A percentile compares a stretch with the other conserved stretches of the same genome.
phyloP scores from a whole-genome alignment of 345 rosid species.

The Salix arbutifolia region DNA sequence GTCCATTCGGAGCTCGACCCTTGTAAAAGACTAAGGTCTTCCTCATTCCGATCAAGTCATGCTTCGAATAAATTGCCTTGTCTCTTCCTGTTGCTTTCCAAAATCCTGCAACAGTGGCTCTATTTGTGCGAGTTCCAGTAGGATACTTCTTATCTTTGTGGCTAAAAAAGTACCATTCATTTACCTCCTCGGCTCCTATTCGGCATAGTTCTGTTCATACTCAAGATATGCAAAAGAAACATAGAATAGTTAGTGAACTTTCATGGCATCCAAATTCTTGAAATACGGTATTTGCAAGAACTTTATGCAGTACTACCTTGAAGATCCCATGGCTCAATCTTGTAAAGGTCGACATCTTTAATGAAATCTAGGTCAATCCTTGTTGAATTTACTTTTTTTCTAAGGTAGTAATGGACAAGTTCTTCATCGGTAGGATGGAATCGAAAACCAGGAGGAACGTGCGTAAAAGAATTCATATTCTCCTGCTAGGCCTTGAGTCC shows the following conservation, averaged over 20 bases:
- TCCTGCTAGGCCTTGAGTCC: slow-evolving; percentile 13
- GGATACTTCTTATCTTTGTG: slow-evolving; percentile 42
- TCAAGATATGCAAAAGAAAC: background rate
- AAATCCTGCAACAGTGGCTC: slow-evolving; percentile 37
- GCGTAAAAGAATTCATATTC: slow-evolving; percentile 17
- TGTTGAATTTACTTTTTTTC: slow-evolving; percentile 24
- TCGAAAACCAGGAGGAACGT: slow-evolving; percentile 38
- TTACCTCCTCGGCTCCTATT: slow-evolving; percentile 26
- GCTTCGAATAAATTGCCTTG: slow-evolving; percentile 29
- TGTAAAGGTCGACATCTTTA: slow-evolving; percentile 34
- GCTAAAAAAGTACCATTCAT: slow-evolving; percentile 39
- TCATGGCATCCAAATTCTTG: background rate
- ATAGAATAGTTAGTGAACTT: background rate
- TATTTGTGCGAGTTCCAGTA: slow-evolving; percentile 36
- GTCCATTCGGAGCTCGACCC: slow-evolving; percentile 38
- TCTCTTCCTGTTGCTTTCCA: slow-evolving; percentile 42
- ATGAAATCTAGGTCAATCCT: slow-evolving; percentile 37
- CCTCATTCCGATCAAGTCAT: slow-evolving; percentile 34
- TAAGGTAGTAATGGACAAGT: slow-evolving; percentile 34
- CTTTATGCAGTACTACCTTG: slow-evolving; percentile 19
- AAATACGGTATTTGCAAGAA: background rate
- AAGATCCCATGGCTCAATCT: slow-evolving; percentile 40
- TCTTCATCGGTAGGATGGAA: slow-evolving; percentile 40
- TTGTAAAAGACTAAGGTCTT: slow-evolving; percentile 35
- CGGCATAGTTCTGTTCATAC: slow-evolving; percentile 20